A percentile compares a stretch with the other conserved stretches of the same genome.
phyloP scores from a whole-genome alignment of 2,329 filamentous ascomycete genomes.

The Bipolaris cookei region DNA sequence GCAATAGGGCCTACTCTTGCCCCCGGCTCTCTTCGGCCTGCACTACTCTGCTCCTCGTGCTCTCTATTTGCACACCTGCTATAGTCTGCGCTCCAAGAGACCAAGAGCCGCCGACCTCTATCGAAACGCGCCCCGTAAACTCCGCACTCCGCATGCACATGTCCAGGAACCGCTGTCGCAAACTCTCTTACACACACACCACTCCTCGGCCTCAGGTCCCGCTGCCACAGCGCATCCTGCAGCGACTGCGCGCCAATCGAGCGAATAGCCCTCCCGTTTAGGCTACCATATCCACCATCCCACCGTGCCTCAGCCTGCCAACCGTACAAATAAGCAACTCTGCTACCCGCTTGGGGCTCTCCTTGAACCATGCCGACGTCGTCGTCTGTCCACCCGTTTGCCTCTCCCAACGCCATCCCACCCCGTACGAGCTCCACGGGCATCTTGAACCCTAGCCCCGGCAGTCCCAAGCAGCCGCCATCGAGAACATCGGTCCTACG shows the following conservation, averaged over 20 bases:
- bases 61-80: background rate
- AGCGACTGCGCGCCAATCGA: background rate
- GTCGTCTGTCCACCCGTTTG: constrained; percentile 37
- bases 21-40: background rate
- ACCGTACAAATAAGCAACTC: constrained; percentile 1
- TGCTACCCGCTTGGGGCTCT: constrained; percentile 2
- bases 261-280: constrained; percentile 2
- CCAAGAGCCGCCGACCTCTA: background rate
- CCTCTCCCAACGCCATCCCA: constrained; percentile 50
- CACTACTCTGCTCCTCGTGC: background rate
- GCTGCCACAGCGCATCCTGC: constrained; percentile 14
- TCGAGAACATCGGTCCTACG: constrained; percentile 40
- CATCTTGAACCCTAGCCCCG: constrained; percentile 39
- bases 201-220: constrained; percentile 1
- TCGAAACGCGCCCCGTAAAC: constrained; percentile 7
- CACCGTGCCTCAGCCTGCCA: constrained; percentile 10
- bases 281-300: constrained; percentile 12
- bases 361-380: constrained; percentile 25
- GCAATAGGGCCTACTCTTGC: constrained; percentile 7
- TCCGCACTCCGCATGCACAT: constrained; percentile 5
- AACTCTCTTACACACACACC: background rate
- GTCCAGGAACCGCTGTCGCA: constrained; percentile 3
- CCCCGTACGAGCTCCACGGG: constrained; percentile 49
- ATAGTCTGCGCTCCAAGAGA: background rate
- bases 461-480: constrained; percentile 30